Evolutionary conservation across 805 yeast species (phyloP).

Genomic region (Metschnikowia shivogae): DNA sequence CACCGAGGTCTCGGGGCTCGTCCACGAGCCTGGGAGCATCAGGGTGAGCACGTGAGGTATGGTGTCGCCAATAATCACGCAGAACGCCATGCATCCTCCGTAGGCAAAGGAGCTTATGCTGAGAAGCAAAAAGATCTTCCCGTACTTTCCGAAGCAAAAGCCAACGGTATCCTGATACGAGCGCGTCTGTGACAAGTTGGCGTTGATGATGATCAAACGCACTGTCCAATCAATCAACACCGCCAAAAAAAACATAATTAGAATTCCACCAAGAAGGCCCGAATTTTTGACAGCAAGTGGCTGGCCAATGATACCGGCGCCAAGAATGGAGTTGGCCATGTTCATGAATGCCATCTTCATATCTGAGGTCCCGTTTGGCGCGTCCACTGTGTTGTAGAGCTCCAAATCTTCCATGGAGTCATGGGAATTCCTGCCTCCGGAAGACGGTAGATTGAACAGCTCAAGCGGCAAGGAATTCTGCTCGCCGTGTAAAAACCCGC

Average conservation of each 20-base stretch:
- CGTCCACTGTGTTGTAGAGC: conserved; percentile 5
- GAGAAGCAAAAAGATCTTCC: conserved; percentile 60
- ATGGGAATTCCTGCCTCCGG: background rate
- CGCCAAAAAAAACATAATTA: conserved; percentile 58
- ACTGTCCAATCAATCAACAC: conserved; percentile 84
- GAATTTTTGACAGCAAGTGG: conserved; percentile 82
- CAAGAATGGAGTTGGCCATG: conserved; percentile 92
- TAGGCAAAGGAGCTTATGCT: conserved; percentile 88
- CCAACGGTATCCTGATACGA: conserved; percentile 85
- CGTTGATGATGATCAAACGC: conserved; percentile 72
- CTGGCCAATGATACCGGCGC: conserved; percentile 95
- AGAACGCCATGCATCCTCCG: conserved; percentile 92
- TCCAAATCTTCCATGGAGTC: conserved; percentile 5
- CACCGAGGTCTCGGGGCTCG: conserved; percentile 21
- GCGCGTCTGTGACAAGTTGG: conserved; percentile 68
- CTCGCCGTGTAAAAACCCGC: background rate
- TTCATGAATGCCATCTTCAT: conserved; percentile 92
- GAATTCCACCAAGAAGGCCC: conserved; percentile 71
- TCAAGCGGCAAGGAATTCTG: background rate
- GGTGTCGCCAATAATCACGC: conserved; percentile 92
- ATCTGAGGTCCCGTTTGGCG: conserved; percentile 28
- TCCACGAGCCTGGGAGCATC: conserved; percentile 47
- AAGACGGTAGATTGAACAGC: background rate
- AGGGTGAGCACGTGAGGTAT: conserved; percentile 83
- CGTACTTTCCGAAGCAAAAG: conserved; percentile 70